phyloP scores from a whole-genome alignment of 2,329 filamentous ascomycete species.

The Penicillium capsulatum region DNA sequence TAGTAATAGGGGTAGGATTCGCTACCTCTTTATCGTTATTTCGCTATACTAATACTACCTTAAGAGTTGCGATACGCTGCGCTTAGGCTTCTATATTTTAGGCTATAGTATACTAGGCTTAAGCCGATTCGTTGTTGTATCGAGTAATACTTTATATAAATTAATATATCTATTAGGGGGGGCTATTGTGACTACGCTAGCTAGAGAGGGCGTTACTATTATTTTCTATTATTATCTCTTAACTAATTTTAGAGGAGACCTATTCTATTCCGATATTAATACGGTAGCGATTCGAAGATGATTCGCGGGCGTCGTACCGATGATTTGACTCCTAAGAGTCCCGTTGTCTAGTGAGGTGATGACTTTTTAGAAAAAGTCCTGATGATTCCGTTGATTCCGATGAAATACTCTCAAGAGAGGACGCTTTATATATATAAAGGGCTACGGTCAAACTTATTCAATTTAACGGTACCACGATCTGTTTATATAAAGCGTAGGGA shows the following conservation, averaged over 20 bases:
- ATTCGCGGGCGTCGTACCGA: not conserved
- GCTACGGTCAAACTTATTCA: not conserved
- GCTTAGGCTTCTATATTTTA: no score
- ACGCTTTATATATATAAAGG: not conserved
- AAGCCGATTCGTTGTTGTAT: not conserved
- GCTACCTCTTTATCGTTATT: not conserved
- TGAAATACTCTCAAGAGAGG: not conserved
- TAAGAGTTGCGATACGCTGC: not conserved
- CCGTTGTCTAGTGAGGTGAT: no score
- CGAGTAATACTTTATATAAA: not conserved
- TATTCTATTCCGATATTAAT: not conserved
- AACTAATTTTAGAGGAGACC: not conserved
- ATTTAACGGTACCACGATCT: not conserved
- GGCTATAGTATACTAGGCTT: no score
- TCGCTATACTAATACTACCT: not conserved
- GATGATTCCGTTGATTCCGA: not conserved
- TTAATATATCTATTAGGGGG: not conserved
- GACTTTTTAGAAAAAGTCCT: no score
- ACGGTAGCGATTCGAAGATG: not conserved
- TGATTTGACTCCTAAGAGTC: not conserved
- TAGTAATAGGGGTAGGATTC: no score
- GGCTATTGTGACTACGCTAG: not conserved
- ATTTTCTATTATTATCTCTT: not conserved
- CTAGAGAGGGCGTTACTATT: not conserved
- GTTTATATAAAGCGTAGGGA: not conserved